Percentiles rank a stretch among this genome's conserved stretches.
phyloP scores from a whole-genome alignment of 2,329 filamentous ascomycete genomes.

The Colletotrichum sp. region DNA sequence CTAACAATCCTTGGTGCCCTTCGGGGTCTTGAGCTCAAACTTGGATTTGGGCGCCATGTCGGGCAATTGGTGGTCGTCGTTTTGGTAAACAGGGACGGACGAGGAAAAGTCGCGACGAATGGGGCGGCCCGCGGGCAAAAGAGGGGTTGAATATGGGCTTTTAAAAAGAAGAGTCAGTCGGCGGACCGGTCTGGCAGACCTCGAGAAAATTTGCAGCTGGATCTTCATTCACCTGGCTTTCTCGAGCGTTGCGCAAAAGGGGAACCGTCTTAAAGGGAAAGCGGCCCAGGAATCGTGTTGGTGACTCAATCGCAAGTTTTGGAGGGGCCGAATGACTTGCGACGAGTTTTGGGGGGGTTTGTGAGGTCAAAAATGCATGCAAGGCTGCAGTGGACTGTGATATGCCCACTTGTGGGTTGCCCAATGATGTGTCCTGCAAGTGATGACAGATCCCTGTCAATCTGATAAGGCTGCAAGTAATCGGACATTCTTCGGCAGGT shows the following conservation, averaged over 20 bases:
- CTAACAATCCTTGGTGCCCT: constrained; percentile 85
- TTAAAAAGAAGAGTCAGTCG: constrained; percentile 21
- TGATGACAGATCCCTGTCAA: constrained; percentile 3
- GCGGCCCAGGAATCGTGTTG: constrained; percentile 10
- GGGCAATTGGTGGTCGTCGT: constrained; percentile 5
- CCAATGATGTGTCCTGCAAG: background rate
- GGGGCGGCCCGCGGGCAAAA: background rate
- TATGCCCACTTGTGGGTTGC: background rate
- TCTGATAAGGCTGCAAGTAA: background rate
- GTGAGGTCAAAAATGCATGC: constrained; percentile 19
- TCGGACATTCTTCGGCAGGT: background rate
- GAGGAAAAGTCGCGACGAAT: constrained; percentile 10
- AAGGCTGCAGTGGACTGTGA: constrained; percentile 18
- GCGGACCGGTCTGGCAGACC: constrained; percentile 21
- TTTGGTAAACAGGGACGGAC: background rate
- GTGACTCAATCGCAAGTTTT: constrained; percentile 21
- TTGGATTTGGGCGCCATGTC: constrained; percentile 48
- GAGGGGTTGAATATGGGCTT: constrained; percentile 17
- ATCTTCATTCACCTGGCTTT: constrained; percentile 22
- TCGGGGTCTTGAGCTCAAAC: constrained; percentile 84
- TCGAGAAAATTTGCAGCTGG: constrained; percentile 19
- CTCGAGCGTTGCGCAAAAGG: constrained; percentile 8
- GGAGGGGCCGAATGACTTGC: constrained; percentile 16
- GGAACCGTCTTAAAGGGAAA: constrained; percentile 13
- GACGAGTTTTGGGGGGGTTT: constrained; percentile 19